phyloP scores from a whole-genome alignment of 2,329 filamentous ascomycete genomes.

The Penicillium janthinellum region DNA sequence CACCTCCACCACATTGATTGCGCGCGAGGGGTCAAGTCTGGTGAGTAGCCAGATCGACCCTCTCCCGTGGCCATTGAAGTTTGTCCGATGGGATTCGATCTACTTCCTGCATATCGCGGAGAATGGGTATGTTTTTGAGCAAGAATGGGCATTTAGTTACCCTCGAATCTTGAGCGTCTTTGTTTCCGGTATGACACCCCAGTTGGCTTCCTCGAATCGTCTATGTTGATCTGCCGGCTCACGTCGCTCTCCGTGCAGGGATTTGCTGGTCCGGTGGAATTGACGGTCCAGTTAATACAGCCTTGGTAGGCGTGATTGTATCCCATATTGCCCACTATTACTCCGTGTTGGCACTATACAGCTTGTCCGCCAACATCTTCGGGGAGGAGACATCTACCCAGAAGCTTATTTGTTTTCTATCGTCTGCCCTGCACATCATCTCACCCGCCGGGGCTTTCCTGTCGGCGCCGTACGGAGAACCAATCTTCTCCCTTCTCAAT shows the following conservation, averaged over 20 bases:
- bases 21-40: slow-evolving; percentile 22
- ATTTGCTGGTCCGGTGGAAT: slow-evolving; percentile 25
- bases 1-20: slow-evolving; percentile 59
- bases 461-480: slow-evolving; percentile 82
- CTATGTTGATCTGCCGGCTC: not conserved
- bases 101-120: slow-evolving; percentile 60
- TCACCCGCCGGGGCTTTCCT: slow-evolving; percentile 90
- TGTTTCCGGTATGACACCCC: slow-evolving; percentile 32
- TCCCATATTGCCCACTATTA: slow-evolving; percentile 75
- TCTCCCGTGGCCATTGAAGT: slow-evolving; percentile 41
- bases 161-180: slow-evolving; percentile 48
- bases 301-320: slow-evolving; percentile 63
- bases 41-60: slow-evolving; percentile 11
- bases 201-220: not conserved
- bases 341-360: slow-evolving; percentile 72
- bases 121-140: slow-evolving; percentile 61
- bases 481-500: slow-evolving; percentile 74
- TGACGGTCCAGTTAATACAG: slow-evolving; percentile 27
- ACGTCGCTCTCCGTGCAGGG: slow-evolving; percentile 15
- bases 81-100: slow-evolving; percentile 64
- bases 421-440: slow-evolving; percentile 75
- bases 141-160: slow-evolving; percentile 68
- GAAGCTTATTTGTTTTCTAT: slow-evolving; percentile 54
- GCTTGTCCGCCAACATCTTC: slow-evolving; percentile 63
- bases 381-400: slow-evolving; percentile 34